These are phyloP conservation scores for Nicotiana otophora DNA, from an alignment of 257 asterid genomes.

Conservation along the genomic window DNA sequence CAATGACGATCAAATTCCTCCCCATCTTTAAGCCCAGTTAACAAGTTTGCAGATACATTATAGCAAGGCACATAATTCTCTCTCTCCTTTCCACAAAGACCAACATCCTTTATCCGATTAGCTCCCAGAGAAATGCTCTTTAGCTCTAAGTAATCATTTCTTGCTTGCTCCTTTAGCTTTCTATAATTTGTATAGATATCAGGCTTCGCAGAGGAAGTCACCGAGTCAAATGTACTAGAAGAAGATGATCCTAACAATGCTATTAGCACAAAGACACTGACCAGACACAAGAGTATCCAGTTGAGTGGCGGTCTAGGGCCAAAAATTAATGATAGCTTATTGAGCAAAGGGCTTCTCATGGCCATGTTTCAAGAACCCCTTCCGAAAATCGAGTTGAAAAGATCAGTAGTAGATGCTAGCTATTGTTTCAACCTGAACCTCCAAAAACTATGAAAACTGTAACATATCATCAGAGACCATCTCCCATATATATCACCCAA, in stretches of 20 bases:
- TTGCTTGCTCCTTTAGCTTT: conserved; percentile 67
- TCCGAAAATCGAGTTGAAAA: conserved; percentile 8
- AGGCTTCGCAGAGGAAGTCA: conserved; percentile 39
- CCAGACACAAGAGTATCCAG: conserved; percentile 67
- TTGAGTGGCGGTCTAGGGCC: conserved; percentile 76
- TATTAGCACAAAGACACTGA: conserved; percentile 52
- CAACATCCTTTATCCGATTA: conserved; percentile 47
- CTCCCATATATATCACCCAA: conserved; percentile 29
- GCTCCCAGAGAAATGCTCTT: conserved; percentile 42
- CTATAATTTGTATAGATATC: conserved; percentile 53
- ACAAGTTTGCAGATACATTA: conserved; percentile 70
- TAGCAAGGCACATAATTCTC: conserved; percentile 93
- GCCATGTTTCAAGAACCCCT: conserved; percentile 41
- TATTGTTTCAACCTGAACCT: conserved; percentile 41
- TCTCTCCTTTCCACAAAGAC: conserved; percentile 79
- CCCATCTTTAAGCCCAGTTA: conserved; percentile 69
- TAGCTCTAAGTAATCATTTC: conserved; percentile 67
- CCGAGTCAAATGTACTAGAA: conserved; percentile 46
- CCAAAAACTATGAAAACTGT: conserved; percentile 31
- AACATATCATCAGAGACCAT: conserved; percentile 41
- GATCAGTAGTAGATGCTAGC: conserved; percentile 14
- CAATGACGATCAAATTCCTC: conserved; percentile 95
- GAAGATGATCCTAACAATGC: conserved; percentile 62
- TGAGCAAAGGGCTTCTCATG: conserved; percentile 90
- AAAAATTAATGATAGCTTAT: conserved; percentile 42